These are phyloP conservation scores for Alternaria arborescens DNA, from an alignment of 2,329 filamentous ascomycete species.

Conservation along the genomic window DNA sequence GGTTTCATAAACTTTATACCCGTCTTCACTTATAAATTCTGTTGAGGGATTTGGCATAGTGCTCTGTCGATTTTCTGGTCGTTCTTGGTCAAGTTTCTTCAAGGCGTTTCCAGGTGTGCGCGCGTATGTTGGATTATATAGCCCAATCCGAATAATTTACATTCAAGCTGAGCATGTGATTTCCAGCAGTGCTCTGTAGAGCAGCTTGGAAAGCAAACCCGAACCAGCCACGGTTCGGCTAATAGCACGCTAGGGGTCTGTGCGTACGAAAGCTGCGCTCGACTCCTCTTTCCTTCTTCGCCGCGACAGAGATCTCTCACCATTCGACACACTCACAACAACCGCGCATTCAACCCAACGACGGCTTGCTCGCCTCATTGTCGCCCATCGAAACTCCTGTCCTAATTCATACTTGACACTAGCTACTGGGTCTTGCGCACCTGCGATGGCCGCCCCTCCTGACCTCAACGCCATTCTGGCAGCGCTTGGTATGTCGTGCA, in stretches of 20 bases:
- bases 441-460: conserved; percentile 46
- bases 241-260: conserved; percentile 11
- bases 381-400: conserved; percentile 1
- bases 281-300: conserved; percentile 27
- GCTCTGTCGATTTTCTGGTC: not conserved
- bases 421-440: conserved; percentile 12
- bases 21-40: conserved; percentile 4
- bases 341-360: conserved; percentile 17
- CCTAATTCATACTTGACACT: conserved; percentile 9
- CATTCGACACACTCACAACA: conserved; percentile 20
- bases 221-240: conserved; percentile 10
- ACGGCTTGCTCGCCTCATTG: not conserved
- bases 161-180: not conserved
- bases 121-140: not conserved
- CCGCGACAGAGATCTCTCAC: conserved; percentile 23
- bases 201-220: not conserved
- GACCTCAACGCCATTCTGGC: conserved; percentile 52
- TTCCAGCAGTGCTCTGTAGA: not conserved
- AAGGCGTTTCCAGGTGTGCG: not conserved
- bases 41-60: not conserved
- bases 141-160: not conserved
- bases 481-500: conserved; percentile 45
- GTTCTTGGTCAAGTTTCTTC: not conserved
- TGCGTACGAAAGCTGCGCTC: conserved; percentile 13
- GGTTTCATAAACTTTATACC: conserved; percentile 46